Base-by-base conservation (phyloP, 768 basidiomycete genomes). In the Xerocomellus dryophilus region DNA sequence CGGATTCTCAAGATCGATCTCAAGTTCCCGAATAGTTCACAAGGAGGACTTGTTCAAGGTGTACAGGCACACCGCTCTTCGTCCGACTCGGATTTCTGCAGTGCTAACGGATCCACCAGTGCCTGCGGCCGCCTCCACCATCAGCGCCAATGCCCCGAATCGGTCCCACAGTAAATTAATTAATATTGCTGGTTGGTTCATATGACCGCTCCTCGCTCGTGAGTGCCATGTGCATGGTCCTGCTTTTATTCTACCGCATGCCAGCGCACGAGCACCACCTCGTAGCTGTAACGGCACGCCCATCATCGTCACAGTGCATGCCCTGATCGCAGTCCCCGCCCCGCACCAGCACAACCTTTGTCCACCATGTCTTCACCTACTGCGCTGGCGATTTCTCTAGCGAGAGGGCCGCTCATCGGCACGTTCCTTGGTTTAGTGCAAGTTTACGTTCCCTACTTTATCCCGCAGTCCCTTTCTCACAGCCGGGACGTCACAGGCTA, bases 391-490 rank as follows among this genome's bases (percentile, higher is more conserved):
- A 43, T 57, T 20, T 43, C 61, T 2, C 58, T 67, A n/a, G 51
- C 34, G 3, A 55, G 68, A 54, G 68, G 68, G 0, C 68, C 66
- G 2, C 64, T 69, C 40, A 31, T 70, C 12, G 68, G 68, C 32
- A 61, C 64, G 0, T 66, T 66, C 15, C 34, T 70, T 12, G 61
- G 62, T 31, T 25, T 64, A 20, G 15, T 50, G 68, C 56, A 54
- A 62, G 65, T 58, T 35, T 21, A 15, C 29, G 1, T 32, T 18
- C 20, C 7, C 34, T 31, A 1, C 6, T 32, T 9, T 2, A 7
- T 20, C 1, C 2, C 20, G 8, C 47, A 18, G 18, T 42, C n/a
- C 10, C 21, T 53, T 43, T 41, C 55, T 56, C 36, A 61, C 46
- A 17, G 15, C 20, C 5, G 23, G 31, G 32, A 39, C 4, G 7